Conservation (phyloP, 2,329 filamentous ascomycete species). For the Phaeosphaeriaceae sp. region DNA sequence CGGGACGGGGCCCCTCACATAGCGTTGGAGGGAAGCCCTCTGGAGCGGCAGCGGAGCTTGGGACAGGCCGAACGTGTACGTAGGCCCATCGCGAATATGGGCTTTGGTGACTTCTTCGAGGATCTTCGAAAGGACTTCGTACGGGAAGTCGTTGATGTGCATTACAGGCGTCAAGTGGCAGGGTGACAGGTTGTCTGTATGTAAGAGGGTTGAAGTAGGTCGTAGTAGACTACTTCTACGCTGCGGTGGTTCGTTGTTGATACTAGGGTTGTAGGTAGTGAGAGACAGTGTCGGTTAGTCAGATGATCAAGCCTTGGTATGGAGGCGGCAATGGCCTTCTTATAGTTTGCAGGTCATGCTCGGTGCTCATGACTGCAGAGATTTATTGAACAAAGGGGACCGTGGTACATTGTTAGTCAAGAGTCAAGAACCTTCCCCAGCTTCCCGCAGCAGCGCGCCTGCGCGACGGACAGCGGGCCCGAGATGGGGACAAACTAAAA, state of each 20-base stretch:
- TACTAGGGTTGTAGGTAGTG: conserved; percentile 14
- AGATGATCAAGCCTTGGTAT: conserved; percentile 14
- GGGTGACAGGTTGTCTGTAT: conserved; percentile 19
- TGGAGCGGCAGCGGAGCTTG: conserved; percentile 57
- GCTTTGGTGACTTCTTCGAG: conserved; percentile 57
- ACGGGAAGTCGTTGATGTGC: conserved; percentile 59
- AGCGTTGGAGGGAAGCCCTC: conserved; percentile 54
- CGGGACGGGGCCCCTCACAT: conserved; percentile 59
- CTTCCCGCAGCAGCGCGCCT: conserved; percentile 30
- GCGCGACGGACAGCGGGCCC: conserved; percentile 31
- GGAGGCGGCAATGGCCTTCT: conserved; percentile 22
- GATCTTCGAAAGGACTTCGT: conserved; percentile 60
- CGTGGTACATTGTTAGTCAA: conserved; percentile 43
- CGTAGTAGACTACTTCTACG: conserved; percentile 12
- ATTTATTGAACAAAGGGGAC: conserved; percentile 38
- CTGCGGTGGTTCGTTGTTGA: conserved; percentile 7
- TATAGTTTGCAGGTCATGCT: conserved; percentile 30
- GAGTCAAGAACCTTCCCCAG: conserved; percentile 34
- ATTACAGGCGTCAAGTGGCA: conserved; percentile 39
- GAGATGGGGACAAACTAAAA: conserved; percentile 28
- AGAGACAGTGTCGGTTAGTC: conserved; percentile 18
- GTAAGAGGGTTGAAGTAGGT: conserved; percentile 13
- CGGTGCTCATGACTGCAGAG: conserved; percentile 24
- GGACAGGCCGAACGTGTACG: conserved; percentile 61
- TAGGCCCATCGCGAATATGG: conserved; percentile 56